Evolutionary conservation across 1,139 yeast species (phyloP), one percentile per base, ranked within the genome.

Genomic region (Nakaseomyces uthaithaninus): DNA sequence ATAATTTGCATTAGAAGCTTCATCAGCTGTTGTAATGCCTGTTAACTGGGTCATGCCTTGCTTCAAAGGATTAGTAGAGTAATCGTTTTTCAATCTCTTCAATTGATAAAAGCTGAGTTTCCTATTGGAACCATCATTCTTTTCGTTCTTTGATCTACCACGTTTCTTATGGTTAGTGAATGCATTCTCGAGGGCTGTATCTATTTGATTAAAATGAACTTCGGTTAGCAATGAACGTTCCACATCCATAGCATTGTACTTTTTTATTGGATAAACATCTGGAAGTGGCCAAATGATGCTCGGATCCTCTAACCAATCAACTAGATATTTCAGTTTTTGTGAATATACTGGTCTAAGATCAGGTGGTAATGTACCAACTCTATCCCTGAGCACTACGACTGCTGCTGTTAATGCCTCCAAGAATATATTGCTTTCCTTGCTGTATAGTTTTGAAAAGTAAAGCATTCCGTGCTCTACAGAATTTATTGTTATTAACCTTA

Each of bases 351-450:
- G 89, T 54, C 82, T 71, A 38, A 86, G 64, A 51, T 81, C 94
- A 0, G 86, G 81, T 2, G 95, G 94, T 36, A 89, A 60, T 34
- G 75, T 72, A 4, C 97, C 97, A n/a, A 83, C 86, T 45, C 78
- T 72, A 51, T 82, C 94, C 52, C 95, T 67, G 41, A 86, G 63
- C 35, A 89, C 86, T 3, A 87, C 95, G 12, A 83, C 73, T 1
- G 94, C 86, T 0, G 95, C 85, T 2, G 89, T 77, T 15, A 83
- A 75, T 36, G 75, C 75, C 49, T 77, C 80, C 40, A 84, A 63
- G 52, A 75, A 75, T 19, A 71, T 68, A 17, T 65, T 61, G 9
- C 69, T 63, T 3, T 54, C 51, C 23, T 54, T 55, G 25, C 68
- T 66, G 43, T 52, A 63, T 27, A 62, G 49, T 60, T 59, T 63